These are phyloP conservation scores for Solanum pinnatisectum DNA, from an alignment of 257 asterid genomes.

Conservation along the genomic window DNA sequence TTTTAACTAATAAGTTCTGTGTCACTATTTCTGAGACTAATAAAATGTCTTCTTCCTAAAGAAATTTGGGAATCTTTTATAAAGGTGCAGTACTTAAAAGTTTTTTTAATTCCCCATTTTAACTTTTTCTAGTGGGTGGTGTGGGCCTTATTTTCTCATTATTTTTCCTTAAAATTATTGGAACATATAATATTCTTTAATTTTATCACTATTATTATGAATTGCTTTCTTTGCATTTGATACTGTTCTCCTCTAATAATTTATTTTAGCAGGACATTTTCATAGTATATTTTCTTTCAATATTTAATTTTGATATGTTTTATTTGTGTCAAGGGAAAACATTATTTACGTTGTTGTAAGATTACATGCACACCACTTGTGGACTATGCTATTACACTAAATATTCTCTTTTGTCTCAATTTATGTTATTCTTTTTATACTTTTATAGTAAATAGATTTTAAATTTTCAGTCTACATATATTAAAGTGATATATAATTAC, in stretches of 20 bases:
- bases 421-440: background rate
- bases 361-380: background rate
- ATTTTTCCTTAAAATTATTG: background rate
- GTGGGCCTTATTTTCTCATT: background rate
- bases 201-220: background rate
- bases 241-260: background rate
- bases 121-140: background rate
- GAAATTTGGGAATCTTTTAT: background rate
- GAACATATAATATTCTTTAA: background rate
- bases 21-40: background rate
- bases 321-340: too few species aligned
- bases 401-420: background rate
- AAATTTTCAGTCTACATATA: background rate
- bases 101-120: background rate
- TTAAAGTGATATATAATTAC: background rate
- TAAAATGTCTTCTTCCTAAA: background rate
- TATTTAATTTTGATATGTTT: background rate
- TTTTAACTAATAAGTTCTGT: background rate
- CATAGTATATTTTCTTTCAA: background rate
- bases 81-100: background rate
- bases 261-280: background rate
- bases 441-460: background rate
- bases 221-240: background rate
- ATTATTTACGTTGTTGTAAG: too few species aligned
- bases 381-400: background rate